Percentiles rank a stretch among this genome's conserved stretches.
Evolutionary conservation across 1,139 yeast genomes (phyloP).

Genomic region (Yamadazyma trypodendri): DNA sequence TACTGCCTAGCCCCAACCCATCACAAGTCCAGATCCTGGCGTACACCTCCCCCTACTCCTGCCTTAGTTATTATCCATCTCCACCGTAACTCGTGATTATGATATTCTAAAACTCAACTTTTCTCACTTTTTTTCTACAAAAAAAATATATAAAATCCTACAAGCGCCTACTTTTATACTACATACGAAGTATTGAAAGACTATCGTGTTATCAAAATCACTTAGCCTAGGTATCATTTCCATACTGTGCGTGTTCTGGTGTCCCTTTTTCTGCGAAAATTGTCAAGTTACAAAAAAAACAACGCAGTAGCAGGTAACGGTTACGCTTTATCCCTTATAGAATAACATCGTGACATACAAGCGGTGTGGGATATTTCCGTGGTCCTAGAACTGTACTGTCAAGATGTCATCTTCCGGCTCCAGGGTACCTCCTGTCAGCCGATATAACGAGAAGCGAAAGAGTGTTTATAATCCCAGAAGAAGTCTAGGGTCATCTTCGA

Average conservation of each 20-base stretch:
- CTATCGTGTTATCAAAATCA: too few species aligned
- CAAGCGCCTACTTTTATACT: too few species aligned
- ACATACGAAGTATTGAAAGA: too few species aligned
- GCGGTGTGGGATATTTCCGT: conserved; percentile 1
- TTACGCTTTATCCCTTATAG: conserved; percentile 2
- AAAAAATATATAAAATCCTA: too few species aligned
- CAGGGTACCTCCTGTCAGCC: conserved; percentile 30
- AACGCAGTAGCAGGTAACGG: background rate
- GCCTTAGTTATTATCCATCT: too few species aligned
- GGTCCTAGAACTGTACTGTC: background rate
- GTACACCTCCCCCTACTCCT: too few species aligned
- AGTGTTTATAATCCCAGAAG: conserved; percentile 23
- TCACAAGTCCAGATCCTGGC: too few species aligned
- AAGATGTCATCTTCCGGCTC: conserved; percentile 29
- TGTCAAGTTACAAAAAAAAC: too few species aligned
- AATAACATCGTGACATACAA: background rate
- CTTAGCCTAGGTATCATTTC: background rate
- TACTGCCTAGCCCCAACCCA: too few species aligned
- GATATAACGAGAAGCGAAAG: conserved; percentile 38
- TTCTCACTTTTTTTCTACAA: too few species aligned
- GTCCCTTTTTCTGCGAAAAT: background rate
- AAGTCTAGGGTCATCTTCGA: conserved; percentile 13
- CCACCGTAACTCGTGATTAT: too few species aligned
- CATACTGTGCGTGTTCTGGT: background rate
- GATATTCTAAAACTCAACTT: too few species aligned